A percentile compares a stretch with the other conserved stretches of the same genome.
Evolutionary conservation across 106 monocot species (phyloP).

Genomic region (Vanilla planifolia): DNA sequence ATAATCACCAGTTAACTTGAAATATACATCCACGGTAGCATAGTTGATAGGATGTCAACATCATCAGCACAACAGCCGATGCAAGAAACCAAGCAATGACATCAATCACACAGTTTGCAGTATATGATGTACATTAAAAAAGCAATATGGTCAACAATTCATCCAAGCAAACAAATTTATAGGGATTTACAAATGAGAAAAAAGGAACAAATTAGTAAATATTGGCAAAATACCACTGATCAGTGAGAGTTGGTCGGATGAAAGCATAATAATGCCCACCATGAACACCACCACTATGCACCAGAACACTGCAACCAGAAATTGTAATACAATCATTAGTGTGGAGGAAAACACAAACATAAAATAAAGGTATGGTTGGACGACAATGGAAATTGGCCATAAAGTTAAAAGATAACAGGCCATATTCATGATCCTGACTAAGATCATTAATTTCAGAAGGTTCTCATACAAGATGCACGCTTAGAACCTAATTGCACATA

Average conservation of each 20-base stretch:
- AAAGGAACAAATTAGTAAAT: background rate
- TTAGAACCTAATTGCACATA: no score
- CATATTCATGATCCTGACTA: no score
- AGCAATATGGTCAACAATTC: no score
- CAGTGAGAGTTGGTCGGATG: slow-evolving; percentile 70
- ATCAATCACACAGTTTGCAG: background rate
- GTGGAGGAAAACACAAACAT: background rate
- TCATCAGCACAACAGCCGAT: no score
- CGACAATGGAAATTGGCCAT: no score
- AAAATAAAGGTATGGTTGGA: background rate
- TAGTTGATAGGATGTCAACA: no score
- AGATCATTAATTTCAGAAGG: no score
- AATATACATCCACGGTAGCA: no score
- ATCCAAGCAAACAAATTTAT: background rate
- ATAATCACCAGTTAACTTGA: no score
- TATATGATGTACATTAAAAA: background rate
- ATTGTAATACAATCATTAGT: slow-evolving; percentile 1
- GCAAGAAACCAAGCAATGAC: no score
- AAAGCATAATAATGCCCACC: slow-evolving; percentile 87
- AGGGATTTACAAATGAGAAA: background rate
- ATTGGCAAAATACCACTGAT: slow-evolving; percentile 51
- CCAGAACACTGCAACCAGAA: slow-evolving; percentile 55
- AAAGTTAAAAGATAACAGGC: no score
- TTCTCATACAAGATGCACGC: no score
- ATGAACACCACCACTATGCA: slow-evolving; percentile 79